Base-by-base conservation (phyloP, 768 basidiomycete genomes). In the Boletus subparvulus region DNA sequence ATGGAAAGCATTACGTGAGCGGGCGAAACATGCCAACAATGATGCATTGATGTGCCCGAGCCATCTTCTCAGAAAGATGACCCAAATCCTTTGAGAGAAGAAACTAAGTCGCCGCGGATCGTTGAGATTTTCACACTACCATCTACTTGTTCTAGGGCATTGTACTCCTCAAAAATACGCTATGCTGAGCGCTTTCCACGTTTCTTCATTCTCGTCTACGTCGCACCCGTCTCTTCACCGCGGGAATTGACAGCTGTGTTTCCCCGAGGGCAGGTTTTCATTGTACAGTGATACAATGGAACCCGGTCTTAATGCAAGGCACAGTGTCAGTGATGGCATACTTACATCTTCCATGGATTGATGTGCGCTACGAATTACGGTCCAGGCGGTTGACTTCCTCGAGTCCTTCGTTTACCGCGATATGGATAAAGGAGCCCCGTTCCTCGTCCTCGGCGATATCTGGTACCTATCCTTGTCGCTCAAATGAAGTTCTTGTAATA, bases 241-340 rank as follows among this genome's bases (percentile, higher is more conserved):
- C 50, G 28, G 53, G 55, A 52, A 54, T 45, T 21, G 56, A 52
- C 44, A 52, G 43, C 37, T 30, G 56, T 50, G 47, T 53, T 59
- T 52, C 47, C 50, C 48, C 46, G n/a, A 57, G 39, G 57, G 65
- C 57, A 65, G 65, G 68, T 42, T 61, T 66, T 69, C 68, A 69
- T 68, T 48, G 41, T 42, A 47, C 16, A 56, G 44, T 68, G 65
- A 69, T 53, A 44, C 50, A 65, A 68, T 63, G 58, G 68, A 70
- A 65, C 54, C 54, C 36, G 36, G 50, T 47, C 41, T 35, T 54
- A 39, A 59, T 45, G 50, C 54, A 52, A 60, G 60, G 62, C 55
- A 59, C 62, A 42, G 47, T 47, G 47, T 41, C 41, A 26, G 44
- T 49, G 41, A 41, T 56, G 6, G 53, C 39, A 50, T 50, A 14